Evolutionary conservation across 371 early-diverging fungal species (phyloP).

Genomic region (Funneliformis caledonium): DNA sequence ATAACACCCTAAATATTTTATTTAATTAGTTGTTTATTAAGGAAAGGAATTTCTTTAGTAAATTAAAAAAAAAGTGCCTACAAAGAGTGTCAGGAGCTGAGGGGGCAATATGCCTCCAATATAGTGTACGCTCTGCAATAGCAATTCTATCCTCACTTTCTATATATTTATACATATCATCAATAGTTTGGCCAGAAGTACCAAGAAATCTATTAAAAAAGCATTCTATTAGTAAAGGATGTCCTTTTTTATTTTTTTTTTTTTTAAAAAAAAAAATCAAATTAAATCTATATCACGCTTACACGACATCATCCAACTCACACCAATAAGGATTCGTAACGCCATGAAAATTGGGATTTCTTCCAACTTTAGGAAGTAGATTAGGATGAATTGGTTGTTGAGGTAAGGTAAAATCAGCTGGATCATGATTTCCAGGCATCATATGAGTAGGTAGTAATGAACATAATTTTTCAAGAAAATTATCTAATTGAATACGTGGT

Average conservation of each 20-base stretch:
- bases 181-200: slow-evolving; percentile 85
- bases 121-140: slow-evolving; percentile 71
- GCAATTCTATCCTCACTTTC: slow-evolving; percentile 60
- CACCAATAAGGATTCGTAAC: slow-evolving; percentile 84
- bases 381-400: slow-evolving; percentile 83
- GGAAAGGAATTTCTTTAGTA: background rate
- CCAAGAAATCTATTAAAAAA: slow-evolving; percentile 65
- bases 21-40: background rate
- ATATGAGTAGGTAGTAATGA: slow-evolving; percentile 71
- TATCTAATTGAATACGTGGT: slow-evolving; percentile 59
- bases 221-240: background rate
- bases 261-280: background rate
- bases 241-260: background rate
- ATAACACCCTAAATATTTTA: slow-evolving; percentile 68
- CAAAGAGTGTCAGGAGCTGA: slow-evolving; percentile 93
- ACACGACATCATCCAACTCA: slow-evolving; percentile 68
- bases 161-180: slow-evolving; percentile 78
- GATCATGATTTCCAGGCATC: slow-evolving; percentile 88
- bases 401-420: slow-evolving; percentile 77
- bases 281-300: slow-evolving; percentile 32
- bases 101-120: slow-evolving; percentile 89
- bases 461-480: slow-evolving; percentile 63
- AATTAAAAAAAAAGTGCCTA: slow-evolving; percentile 40
- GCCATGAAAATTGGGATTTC: slow-evolving; percentile 62
- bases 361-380: slow-evolving; percentile 65